Conservation (phyloP, 495 filamentous ascomycete genomes). For the Daldinia bambusicola region DNA sequence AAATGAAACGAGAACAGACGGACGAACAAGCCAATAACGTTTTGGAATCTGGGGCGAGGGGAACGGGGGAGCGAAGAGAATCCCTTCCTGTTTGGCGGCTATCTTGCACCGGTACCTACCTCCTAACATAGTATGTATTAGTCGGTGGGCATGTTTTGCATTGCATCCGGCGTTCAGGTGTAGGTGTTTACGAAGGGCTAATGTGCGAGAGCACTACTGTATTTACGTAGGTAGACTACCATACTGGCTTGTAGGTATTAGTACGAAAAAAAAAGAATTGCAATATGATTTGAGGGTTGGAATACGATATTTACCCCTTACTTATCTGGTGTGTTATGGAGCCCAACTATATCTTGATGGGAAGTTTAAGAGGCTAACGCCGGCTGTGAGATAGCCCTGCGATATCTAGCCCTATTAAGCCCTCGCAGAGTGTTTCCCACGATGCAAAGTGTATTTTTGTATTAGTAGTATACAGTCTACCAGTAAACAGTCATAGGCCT, state of each 20-base stretch:
- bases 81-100: conserved; percentile 9
- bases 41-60: too few species aligned
- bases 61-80: background rate
- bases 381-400: too few species aligned
- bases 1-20: conserved; percentile 60
- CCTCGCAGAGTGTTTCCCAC: too few species aligned
- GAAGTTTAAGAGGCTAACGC: too few species aligned
- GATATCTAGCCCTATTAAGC: too few species aligned
- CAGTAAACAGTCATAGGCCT: too few species aligned
- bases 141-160: conserved; percentile 33
- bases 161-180: conserved; percentile 42
- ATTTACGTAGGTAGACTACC: conserved; percentile 28
- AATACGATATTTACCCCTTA: background rate
- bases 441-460: too few species aligned
- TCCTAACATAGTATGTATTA: conserved; percentile 6
- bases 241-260: conserved; percentile 11
- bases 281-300: background rate
- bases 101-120: conserved; percentile 7
- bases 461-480: too few species aligned
- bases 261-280: conserved; percentile 4
- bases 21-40: too few species aligned
- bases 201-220: conserved; percentile 18
- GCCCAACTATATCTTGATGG: too few species aligned
- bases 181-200: conserved; percentile 24
- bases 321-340: background rate